phyloP scores from a whole-genome alignment of 139 green algal genomes.

The Penium margaritaceum region DNA sequence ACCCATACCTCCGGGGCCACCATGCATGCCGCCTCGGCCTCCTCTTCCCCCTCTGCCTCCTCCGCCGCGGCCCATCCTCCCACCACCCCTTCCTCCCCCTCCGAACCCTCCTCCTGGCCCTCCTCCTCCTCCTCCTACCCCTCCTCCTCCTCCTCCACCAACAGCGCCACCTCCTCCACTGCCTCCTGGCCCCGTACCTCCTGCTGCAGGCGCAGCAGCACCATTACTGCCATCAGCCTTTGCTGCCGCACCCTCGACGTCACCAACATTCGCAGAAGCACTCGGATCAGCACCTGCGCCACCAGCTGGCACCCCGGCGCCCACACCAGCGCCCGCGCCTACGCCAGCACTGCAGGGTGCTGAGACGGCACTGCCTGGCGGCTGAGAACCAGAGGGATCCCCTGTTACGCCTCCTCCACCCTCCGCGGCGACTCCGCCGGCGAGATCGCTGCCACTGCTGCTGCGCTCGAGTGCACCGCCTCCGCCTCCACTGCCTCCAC shows the following conservation, averaged over 20 bases:
- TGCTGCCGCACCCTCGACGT: background rate
- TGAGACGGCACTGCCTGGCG: too few species aligned
- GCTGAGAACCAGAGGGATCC: too few species aligned
- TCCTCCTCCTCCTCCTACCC: background rate
- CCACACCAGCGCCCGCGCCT: too few species aligned
- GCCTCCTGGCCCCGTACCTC: background rate
- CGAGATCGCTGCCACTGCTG: too few species aligned
- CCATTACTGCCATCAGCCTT: background rate
- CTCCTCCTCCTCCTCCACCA: background rate
- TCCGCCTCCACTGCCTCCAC: too few species aligned
- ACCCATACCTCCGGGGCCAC: background rate
- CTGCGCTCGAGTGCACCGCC: too few species aligned
- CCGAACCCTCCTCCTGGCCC: background rate
- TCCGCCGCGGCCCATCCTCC: background rate
- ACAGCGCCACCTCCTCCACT: background rate
- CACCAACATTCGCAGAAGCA: too few species aligned
- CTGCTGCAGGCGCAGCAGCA: background rate
- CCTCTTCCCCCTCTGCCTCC: background rate
- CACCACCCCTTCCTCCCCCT: background rate
- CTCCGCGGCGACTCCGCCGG: too few species aligned
- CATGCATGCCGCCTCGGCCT: background rate
- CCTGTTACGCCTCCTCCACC: too few species aligned
- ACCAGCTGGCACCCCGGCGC: too few species aligned
- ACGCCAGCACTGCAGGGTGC: too few species aligned
- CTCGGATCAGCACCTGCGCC: too few species aligned